A percentile compares a stretch with the other conserved stretches of the same genome.
phyloP scores from a whole-genome alignment of 164 flowering plant genomes.

The Vitis cinerea region DNA sequence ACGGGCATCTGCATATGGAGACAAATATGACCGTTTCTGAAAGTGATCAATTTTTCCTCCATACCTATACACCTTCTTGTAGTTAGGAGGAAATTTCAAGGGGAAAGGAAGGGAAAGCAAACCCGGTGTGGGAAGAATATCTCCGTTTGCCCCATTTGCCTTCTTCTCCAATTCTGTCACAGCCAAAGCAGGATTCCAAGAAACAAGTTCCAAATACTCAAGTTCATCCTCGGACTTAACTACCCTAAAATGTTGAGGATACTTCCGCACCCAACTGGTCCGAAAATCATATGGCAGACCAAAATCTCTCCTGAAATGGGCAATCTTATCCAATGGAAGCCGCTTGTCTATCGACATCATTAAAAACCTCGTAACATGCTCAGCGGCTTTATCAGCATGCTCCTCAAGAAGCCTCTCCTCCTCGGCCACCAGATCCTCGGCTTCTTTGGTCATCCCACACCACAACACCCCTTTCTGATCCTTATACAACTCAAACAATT shows the following conservation, averaged over 20 bases:
- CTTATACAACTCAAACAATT: slow-evolving; percentile 77
- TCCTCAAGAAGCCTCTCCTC: slow-evolving; percentile 50
- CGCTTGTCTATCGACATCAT: slow-evolving; percentile 86
- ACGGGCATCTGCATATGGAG: slow-evolving; percentile 90
- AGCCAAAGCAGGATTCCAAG: slow-evolving; percentile 91
- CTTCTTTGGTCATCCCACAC: slow-evolving; percentile 82
- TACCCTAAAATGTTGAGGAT: slow-evolving; percentile 64
- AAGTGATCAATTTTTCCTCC: slow-evolving; percentile 71
- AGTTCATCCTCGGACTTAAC: slow-evolving; percentile 47
- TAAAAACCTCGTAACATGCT: slow-evolving; percentile 69
- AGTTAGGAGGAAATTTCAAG: slow-evolving; percentile 72
- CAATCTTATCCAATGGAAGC: slow-evolving; percentile 67
- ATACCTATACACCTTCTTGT: slow-evolving; percentile 59
- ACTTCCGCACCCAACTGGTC: slow-evolving; percentile 54
- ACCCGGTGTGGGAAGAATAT: slow-evolving; percentile 46
- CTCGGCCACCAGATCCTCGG: slow-evolving; percentile 71
- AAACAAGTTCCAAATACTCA: slow-evolving; percentile 72
- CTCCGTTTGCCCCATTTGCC: slow-evolving; percentile 28
- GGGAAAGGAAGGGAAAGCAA: slow-evolving; percentile 78
- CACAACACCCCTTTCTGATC: slow-evolving; percentile 61
- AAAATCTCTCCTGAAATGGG: slow-evolving; percentile 83
- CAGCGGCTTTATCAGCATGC: slow-evolving; percentile 57
- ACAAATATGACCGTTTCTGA: slow-evolving; percentile 71
- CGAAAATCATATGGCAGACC: slow-evolving; percentile 82
- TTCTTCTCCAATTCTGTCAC: slow-evolving; percentile 86